phyloP scores from a whole-genome alignment of 768 basidiomycete species.

The Suillus plorans region DNA sequence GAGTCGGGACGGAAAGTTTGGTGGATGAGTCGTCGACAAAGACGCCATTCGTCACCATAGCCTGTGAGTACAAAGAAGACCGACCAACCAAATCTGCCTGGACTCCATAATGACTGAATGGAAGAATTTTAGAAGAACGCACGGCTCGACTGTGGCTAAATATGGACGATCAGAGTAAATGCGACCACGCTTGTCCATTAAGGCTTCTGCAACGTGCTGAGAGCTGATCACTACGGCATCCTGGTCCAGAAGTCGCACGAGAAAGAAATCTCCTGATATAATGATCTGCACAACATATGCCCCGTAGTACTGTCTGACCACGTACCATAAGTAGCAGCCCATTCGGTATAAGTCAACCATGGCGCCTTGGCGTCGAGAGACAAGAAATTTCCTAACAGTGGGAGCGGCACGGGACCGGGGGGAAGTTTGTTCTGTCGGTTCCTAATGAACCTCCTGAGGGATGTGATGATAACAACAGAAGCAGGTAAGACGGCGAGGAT shows the following conservation, averaged over 20 bases:
- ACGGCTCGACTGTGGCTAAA: conserved; percentile 3
- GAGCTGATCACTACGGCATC: conserved; percentile 1
- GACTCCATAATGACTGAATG: neutral
- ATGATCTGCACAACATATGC: neutral
- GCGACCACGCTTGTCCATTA: conserved; percentile 7
- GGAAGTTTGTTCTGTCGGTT: conserved; percentile 23
- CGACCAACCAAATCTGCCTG: conserved; percentile 4
- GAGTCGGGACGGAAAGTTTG: conserved; percentile 37
- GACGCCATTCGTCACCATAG: conserved; percentile 17
- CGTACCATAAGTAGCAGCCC: conserved; percentile 28
- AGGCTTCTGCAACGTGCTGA: neutral
- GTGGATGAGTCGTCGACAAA: conserved; percentile 35
- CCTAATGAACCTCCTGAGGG: neutral
- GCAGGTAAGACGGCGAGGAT: neutral
- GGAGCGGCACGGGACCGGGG: conserved; percentile 47
- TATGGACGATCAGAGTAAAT: conserved; percentile 12
- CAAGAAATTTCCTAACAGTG: conserved; percentile 31
- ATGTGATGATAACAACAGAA: neutral
- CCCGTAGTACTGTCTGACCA: neutral
- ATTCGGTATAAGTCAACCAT: conserved; percentile 37
- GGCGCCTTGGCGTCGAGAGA: conserved; percentile 35
- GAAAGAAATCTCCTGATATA: neutral
- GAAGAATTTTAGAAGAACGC: neutral
- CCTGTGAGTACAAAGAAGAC: neutral
- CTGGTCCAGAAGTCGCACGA: conserved; percentile 3